Base-by-base conservation (phyloP, 495 filamentous ascomycete genomes). In the Talaromyces thailandensis region DNA sequence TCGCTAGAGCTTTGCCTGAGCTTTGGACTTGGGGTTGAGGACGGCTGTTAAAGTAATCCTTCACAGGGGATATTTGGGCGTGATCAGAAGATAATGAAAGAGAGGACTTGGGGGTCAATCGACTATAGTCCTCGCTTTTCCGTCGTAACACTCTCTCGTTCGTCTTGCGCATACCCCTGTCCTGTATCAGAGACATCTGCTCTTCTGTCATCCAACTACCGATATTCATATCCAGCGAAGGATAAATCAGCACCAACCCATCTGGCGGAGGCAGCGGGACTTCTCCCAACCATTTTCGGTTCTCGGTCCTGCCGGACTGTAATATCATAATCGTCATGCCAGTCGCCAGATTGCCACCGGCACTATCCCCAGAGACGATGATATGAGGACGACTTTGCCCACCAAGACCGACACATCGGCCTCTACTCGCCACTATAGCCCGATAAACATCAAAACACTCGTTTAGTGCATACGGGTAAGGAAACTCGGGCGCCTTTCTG, bases 201-300 rank as follows among this genome's bases (percentile, higher is more conserved):
- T 98, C 94, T 66, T 98, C 95, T 0, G 88, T 91, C 92, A 98
- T 97, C 94, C 94, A 98, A 67, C 91, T 97, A n/a, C 90, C 89
- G 57, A 98, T 96, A 70, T 92, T 96, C 86, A 98, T 88, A 67
- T 96, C 95, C 61, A 98, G 77, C 0, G 85, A 85, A 1, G 94
- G 94, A 69, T 98, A 98, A 28, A 95, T 86, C 43, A 97, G 78
- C 1, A 98, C 79, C 11, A 97, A 67, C 0, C 92, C 95, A 65
- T 86, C 88, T 0, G 94, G 94, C 4, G 84, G 70, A 2, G 94
- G 91, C 2, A 98, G 79, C 31, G 71, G 70, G 25, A 77, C 73
- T 60, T 88, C 83, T 1, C 83, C 82, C 31, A 81, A 76, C 72
- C 81, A 84, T 25, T 80, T 75, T 24, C 84, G 77, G 9, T 77